phyloP scores from a whole-genome alignment of 2,329 filamentous ascomycete species.

The Metarhizium robertsii region DNA sequence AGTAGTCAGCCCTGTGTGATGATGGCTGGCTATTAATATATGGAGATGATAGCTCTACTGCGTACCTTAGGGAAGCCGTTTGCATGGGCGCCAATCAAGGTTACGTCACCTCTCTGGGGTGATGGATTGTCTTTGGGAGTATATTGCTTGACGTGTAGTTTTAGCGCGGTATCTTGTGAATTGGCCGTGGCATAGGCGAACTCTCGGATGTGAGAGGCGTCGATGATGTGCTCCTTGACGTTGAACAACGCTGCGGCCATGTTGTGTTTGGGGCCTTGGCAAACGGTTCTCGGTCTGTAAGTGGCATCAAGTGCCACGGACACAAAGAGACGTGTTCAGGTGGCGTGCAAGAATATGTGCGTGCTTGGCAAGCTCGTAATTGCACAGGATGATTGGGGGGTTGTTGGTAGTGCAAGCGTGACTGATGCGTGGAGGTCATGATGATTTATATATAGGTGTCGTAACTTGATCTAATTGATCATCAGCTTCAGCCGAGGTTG shows the following conservation, averaged over 20 bases:
- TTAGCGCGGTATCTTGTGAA: constrained; percentile 64
- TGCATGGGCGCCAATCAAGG: constrained; percentile 77
- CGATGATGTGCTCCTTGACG: constrained; percentile 64
- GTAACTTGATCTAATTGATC: too few relatives aligned
- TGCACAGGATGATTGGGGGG: neutral
- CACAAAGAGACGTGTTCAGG: neutral
- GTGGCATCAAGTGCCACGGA: neutral
- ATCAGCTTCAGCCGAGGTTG: too few relatives aligned
- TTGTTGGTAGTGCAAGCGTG: neutral
- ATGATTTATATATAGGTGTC: neutral
- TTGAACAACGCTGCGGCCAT: constrained; percentile 34
- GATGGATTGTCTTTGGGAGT: constrained; percentile 60
- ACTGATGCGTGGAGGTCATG: neutral
- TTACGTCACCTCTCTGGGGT: constrained; percentile 68
- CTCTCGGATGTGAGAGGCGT: constrained; percentile 71
- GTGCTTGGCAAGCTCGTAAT: neutral
- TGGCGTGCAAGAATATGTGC: neutral
- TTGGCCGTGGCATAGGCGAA: constrained; percentile 64
- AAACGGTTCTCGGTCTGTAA: neutral
- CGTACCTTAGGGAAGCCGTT: constrained; percentile 85
- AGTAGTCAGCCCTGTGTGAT: neutral
- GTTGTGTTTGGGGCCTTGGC: neutral
- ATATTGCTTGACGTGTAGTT: constrained; percentile 81
- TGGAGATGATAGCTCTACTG: neutral
- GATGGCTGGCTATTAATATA: neutral